These are phyloP conservation scores for Monosporascus sp. DNA, from an alignment of 2,329 filamentous ascomycete genomes.

Conservation along the genomic window DNA sequence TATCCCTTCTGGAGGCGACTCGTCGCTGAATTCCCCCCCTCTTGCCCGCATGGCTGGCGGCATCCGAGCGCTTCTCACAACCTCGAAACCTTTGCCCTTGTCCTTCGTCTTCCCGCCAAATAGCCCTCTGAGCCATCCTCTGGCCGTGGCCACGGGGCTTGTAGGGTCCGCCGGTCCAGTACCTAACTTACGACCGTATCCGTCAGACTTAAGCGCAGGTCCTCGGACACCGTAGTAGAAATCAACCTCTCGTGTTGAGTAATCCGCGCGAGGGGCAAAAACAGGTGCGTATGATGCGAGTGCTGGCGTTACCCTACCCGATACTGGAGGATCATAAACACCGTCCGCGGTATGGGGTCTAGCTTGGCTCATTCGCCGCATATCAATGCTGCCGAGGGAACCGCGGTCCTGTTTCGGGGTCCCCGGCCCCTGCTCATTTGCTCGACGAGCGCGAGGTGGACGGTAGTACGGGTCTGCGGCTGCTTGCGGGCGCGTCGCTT, in stretches of 20 bases:
- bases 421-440: slow-evolving; percentile 37
- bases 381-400: slow-evolving; percentile 33
- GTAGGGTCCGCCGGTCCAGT: slow-evolving; percentile 95
- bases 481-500: slow-evolving; percentile 37
- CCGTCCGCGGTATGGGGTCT: slow-evolving; percentile 29
- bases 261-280: slow-evolving; percentile 66
- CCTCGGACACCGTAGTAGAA: slow-evolving; percentile 95
- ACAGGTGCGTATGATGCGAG: slow-evolving; percentile 31
- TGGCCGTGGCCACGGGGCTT: slow-evolving; percentile 80
- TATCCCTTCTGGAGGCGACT: slow-evolving; percentile 61
- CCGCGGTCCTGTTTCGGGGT: slow-evolving; percentile 28
- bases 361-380: slow-evolving; percentile 33
- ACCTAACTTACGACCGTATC: slow-evolving; percentile 76
- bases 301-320: slow-evolving; percentile 38
- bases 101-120: slow-evolving; percentile 86
- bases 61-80: slow-evolving; percentile 84
- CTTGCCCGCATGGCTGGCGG: slow-evolving; percentile 65
- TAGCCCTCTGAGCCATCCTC: slow-evolving; percentile 78
- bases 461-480: slow-evolving; percentile 79
- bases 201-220: slow-evolving; percentile 76
- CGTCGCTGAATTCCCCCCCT: slow-evolving; percentile 54
- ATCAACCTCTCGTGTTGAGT: slow-evolving; percentile 89
- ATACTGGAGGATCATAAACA: slow-evolving; percentile 36
- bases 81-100: slow-evolving; percentile 93
- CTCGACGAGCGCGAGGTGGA: slow-evolving; percentile 66